Conservation (phyloP, 345 rosid species). For the Gossypium australe region DNA sequence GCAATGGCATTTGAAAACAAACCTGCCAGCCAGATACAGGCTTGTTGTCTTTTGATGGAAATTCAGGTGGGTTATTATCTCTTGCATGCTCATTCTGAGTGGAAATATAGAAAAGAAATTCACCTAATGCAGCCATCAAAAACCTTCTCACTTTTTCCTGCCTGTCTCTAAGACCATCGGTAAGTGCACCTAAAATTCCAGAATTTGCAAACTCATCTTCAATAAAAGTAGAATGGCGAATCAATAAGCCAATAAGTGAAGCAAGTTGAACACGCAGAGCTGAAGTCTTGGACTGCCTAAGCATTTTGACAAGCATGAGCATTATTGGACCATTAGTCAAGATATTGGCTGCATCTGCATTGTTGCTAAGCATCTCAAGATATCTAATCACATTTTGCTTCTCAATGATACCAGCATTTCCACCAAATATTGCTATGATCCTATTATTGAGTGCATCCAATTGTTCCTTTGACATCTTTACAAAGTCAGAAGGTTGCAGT, state of each 20-base stretch:
- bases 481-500: slow-evolving; percentile 62
- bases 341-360: slow-evolving; percentile 85
- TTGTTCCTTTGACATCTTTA: slow-evolving; percentile 72
- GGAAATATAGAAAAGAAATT: slow-evolving; percentile 87
- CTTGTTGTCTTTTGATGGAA: slow-evolving; percentile 77
- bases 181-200: slow-evolving; percentile 81
- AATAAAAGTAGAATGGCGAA: slow-evolving; percentile 86
- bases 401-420: slow-evolving; percentile 68
- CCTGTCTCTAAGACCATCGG: slow-evolving; percentile 84
- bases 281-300: slow-evolving; percentile 74
- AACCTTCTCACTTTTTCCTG: slow-evolving; percentile 95
- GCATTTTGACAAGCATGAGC: slow-evolving; percentile 88
- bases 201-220: slow-evolving; percentile 84
- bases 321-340: slow-evolving; percentile 90
- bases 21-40: slow-evolving; percentile 88
- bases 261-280: slow-evolving; percentile 90
- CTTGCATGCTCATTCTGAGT: slow-evolving; percentile 75
- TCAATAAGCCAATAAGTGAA: slow-evolving; percentile 81
- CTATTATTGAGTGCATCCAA: slow-evolving; percentile 53
- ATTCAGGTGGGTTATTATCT: slow-evolving; percentile 60
- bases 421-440: slow-evolving; percentile 52
- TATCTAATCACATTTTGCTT: slow-evolving; percentile 86
- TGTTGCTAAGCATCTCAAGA: slow-evolving; percentile 78
- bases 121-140: slow-evolving; percentile 97
- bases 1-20: slow-evolving; percentile 19